These are phyloP conservation scores for Sphaceloma murrayae DNA, from an alignment of 2,329 filamentous ascomycete genomes.

Conservation along the genomic window DNA sequence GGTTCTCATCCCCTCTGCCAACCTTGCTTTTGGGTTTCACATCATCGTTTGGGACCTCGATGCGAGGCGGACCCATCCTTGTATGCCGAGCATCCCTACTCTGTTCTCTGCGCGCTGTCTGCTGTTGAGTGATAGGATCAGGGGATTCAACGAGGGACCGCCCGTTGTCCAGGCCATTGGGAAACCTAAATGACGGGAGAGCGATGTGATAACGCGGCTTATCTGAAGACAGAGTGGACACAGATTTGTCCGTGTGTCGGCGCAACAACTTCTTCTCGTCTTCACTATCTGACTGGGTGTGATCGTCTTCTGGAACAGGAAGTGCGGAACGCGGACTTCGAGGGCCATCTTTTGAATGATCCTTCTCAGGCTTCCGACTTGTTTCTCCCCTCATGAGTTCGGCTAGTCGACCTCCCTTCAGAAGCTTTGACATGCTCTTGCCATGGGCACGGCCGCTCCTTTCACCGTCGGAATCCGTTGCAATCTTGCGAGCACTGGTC, in stretches of 20 bases:
- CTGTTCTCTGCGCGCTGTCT: constrained; percentile 30
- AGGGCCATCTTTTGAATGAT: constrained; percentile 48
- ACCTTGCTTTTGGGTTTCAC: constrained; percentile 30
- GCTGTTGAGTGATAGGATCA: constrained; percentile 38
- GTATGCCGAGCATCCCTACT: constrained; percentile 37
- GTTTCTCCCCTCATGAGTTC: constrained; percentile 60
- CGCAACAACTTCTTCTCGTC: constrained; percentile 22
- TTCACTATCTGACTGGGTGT: constrained; percentile 26
- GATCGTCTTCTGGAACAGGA: constrained; percentile 28
- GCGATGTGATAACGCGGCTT: constrained; percentile 36
- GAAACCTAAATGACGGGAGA: constrained; percentile 45
- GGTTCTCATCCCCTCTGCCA: constrained; percentile 2
- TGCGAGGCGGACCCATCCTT: constrained; percentile 40
- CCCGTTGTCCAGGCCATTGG: constrained; percentile 21
- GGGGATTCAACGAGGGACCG: constrained; percentile 13
- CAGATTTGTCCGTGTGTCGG: constrained; percentile 28
- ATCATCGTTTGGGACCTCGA: constrained; percentile 36
- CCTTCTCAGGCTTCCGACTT: constrained; percentile 50
- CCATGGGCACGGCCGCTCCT: background rate
- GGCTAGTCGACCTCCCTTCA: constrained; percentile 68
- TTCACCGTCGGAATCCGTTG: background rate
- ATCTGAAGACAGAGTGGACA: constrained; percentile 26
- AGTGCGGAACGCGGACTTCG: constrained; percentile 32
- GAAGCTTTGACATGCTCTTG: constrained; percentile 34
- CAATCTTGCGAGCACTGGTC: background rate